Base-by-base conservation (phyloP, 2,329 filamentous ascomycete species). In the Basipetospora sp. region DNA sequence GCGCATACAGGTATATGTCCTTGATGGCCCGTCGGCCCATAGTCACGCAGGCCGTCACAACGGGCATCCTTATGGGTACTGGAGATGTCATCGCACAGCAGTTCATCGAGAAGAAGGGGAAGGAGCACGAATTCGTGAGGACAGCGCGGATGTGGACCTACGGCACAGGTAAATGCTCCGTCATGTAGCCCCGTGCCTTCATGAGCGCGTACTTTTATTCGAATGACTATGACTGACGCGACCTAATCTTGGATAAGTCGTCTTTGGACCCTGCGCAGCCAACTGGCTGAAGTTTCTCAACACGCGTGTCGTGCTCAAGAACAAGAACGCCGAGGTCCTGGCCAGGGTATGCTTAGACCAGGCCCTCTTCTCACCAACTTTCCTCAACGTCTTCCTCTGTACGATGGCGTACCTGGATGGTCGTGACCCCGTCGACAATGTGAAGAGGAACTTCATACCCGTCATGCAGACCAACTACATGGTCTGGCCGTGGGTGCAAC, bases 81-180 rank as follows among this genome's bases (percentile, higher is more conserved):
- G 90, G 90, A 50, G 90, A 98, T 62, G 68, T 80, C 43, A 77
- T 92, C 47, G 85, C 90, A 27, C 90, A 98, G 61, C 88, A 96
- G 62, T 67, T 75, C 26, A 82, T 98, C 42, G 88, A 96, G 62
- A 78, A 76, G 57, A 77, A 71, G 51, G 87, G 86, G 14, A 47
- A 81, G 18, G 62, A 78, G 48, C 88, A 98, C 56, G 80, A 88
- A 51, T 48, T 75, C 27, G 62, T 63, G 19, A 73, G 83, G 38
- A 87, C 82, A 20, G 77, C 68, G 9, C 77, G 83, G 49, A 90
- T 92, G 83, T 75, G 75, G 31, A 61, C 79, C 42, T 90, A 90
- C 54, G 83, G 83, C 45, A 81, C 82, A 45, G 65, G 78, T 82
- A 61, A 52, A 71, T 65, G n/a, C 17, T 33, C 29, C 19, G 17